phyloP scores from a whole-genome alignment of 305 asterid genomes.

The Striga hermonthica region DNA sequence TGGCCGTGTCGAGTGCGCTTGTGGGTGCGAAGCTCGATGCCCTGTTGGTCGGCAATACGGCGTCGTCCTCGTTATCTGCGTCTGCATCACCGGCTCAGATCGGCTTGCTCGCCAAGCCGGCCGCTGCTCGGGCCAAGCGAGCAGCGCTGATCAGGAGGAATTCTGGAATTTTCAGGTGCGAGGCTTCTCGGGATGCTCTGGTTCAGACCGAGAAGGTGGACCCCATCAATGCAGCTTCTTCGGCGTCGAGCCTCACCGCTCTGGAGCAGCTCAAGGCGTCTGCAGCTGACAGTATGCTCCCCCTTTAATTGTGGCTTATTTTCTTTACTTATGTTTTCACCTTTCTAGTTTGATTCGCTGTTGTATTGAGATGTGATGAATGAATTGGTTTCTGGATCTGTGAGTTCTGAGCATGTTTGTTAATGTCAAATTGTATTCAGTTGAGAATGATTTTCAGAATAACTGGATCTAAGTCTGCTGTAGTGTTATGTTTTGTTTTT shows the following conservation, averaged over 20 bases:
- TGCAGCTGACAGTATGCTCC: conserved; percentile 80
- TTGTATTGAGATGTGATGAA: conserved; percentile 26
- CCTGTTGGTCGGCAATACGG: conserved; percentile 46
- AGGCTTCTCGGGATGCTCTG: conserved; percentile 43
- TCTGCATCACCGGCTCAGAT: conserved; percentile 44
- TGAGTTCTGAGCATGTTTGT: neutral
- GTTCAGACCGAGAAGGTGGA: conserved; percentile 41
- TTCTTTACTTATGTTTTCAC: neutral
- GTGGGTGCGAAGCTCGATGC: conserved; percentile 78
- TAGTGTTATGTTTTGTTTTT: too few relatives aligned
- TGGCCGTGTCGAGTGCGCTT: conserved; percentile 75
- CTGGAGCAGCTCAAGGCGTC: conserved; percentile 89
- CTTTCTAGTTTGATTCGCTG: neutral
- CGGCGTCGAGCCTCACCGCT: conserved; percentile 85
- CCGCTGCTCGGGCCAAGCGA: conserved; percentile 39
- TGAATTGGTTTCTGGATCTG: conserved; percentile 10
- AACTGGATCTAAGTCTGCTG: too few relatives aligned
- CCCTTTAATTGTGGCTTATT: neutral
- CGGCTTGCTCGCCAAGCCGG: conserved; percentile 42
- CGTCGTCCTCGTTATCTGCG: conserved; percentile 40
- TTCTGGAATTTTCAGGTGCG: conserved; percentile 45
- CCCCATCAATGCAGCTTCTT: conserved; percentile 42
- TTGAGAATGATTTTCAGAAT: neutral
- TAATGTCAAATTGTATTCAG: neutral
- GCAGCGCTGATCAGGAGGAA: conserved; percentile 35